Evolutionary conservation across 352 stramenopile species (phyloP).

Genomic region (Pythium rhizo-oryzae): DNA sequence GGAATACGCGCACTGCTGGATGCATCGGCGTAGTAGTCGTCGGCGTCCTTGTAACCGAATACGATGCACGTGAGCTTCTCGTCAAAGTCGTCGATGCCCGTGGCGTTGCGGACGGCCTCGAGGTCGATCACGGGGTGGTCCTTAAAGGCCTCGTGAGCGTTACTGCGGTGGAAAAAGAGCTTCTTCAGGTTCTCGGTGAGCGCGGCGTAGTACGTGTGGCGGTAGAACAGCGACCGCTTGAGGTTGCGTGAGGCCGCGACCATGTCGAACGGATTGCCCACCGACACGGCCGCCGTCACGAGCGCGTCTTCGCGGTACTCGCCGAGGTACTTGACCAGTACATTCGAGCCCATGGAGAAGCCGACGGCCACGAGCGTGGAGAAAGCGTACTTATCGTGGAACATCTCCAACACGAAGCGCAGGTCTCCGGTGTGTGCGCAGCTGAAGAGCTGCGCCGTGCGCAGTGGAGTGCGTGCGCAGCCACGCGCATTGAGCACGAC

Average conservation of each 20-base stretch:
- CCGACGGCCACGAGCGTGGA: conserved; percentile 48
- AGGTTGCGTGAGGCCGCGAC: conserved; percentile 50
- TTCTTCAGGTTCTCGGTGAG: conserved; percentile 53
- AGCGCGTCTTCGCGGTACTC: conserved; percentile 50
- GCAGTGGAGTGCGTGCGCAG: conserved; percentile 63
- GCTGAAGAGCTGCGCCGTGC: conserved; percentile 66
- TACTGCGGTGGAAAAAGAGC: conserved; percentile 68
- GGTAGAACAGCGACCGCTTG: conserved; percentile 48
- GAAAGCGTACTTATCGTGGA: conserved; percentile 52
- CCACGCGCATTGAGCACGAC: conserved; percentile 76
- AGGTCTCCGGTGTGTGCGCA: conserved; percentile 75
- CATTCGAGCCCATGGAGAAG: conserved; percentile 76
- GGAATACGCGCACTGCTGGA: conserved; percentile 41
- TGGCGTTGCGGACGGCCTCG: conserved; percentile 46
- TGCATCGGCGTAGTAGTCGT: conserved; percentile 63
- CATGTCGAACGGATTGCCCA: conserved; percentile 80
- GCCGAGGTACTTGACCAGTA: conserved; percentile 78
- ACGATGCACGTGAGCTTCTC: conserved; percentile 60
- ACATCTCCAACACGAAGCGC: conserved; percentile 41
- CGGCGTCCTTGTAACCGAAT: conserved; percentile 58
- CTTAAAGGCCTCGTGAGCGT: conserved; percentile 62
- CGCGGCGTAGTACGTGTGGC: conserved; percentile 56
- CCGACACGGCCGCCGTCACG: conserved; percentile 54
- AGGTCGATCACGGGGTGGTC: conserved; percentile 54
- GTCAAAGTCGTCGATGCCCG: conserved; percentile 63